A percentile compares a stretch with the other conserved stretches of the same genome.
Evolutionary conservation across 1,139 yeast species (phyloP).

Genomic region (Wickerhamiella pararugosa): DNA sequence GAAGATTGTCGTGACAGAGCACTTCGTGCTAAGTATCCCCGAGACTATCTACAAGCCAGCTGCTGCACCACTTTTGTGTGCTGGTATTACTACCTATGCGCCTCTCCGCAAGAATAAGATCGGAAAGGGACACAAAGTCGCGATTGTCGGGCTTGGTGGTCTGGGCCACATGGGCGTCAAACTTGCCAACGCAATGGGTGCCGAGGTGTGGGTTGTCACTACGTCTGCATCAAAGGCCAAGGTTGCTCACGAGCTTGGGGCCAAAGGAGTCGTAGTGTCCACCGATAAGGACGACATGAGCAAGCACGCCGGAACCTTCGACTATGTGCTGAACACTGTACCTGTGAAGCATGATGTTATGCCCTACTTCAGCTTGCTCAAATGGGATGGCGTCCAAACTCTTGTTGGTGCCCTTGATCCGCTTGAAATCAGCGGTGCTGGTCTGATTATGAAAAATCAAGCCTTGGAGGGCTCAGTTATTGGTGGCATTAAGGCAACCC

Average conservation of each 20-base stretch:
- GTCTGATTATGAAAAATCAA: not conserved
- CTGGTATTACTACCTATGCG: slow-evolving; percentile 47
- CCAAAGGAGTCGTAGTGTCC: slow-evolving; percentile 3
- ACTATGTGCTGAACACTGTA: slow-evolving; percentile 3
- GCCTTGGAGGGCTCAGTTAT: slow-evolving; percentile 13
- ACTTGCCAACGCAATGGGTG: slow-evolving; percentile 39
- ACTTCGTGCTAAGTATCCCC: slow-evolving; percentile 43
- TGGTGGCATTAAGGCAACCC: slow-evolving; percentile 17
- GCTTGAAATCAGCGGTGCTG: not conserved
- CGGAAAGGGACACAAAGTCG: slow-evolving; percentile 34
- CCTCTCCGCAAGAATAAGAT: slow-evolving; percentile 40
- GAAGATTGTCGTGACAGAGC: slow-evolving; percentile 38
- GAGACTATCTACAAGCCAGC: slow-evolving; percentile 31
- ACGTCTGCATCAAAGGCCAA: slow-evolving; percentile 1
- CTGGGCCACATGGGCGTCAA: slow-evolving; percentile 42
- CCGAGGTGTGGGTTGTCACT: slow-evolving; percentile 25
- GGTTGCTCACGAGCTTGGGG: not conserved
- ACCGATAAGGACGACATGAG: slow-evolving; percentile 1
- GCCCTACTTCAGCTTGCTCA: slow-evolving; percentile 1
- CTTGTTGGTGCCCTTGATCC: slow-evolving; percentile 15
- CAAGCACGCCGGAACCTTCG: slow-evolving; percentile 9
- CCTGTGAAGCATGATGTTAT: slow-evolving; percentile 1
- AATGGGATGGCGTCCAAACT: slow-evolving; percentile 10
- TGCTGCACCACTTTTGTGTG: slow-evolving; percentile 57
- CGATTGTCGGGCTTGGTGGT: slow-evolving; percentile 37